These are phyloP conservation scores for Physcomitrellopsis africana DNA, from an alignment of 225 moss, liverwort and hornwort genomes.

Conservation along the genomic window DNA sequence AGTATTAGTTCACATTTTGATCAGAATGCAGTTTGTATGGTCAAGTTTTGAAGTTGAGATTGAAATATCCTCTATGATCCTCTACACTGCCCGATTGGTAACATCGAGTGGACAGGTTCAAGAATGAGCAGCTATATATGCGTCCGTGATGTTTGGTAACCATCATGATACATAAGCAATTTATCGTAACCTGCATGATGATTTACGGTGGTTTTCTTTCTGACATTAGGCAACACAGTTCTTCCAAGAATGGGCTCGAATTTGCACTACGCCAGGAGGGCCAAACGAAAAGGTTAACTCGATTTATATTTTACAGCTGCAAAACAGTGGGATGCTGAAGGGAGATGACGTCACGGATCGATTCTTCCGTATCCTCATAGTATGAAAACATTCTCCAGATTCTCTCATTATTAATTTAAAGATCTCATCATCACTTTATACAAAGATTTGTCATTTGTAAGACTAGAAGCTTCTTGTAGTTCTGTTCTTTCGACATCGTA, in stretches of 20 bases:
- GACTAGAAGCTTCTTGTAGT: conserved; percentile 14
- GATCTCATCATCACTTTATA: background rate
- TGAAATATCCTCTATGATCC: too few relatives aligned
- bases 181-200: background rate
- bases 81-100: too few relatives aligned
- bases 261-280: conserved; percentile 79
- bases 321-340: conserved; percentile 86
- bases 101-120: conserved; percentile 4
- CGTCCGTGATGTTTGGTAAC: too few relatives aligned
- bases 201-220: conserved; percentile 25
- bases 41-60: conserved; percentile 19
- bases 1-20: too few relatives aligned
- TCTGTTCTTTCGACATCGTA: conserved; percentile 12
- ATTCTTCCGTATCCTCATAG: conserved; percentile 84
- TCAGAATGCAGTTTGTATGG: too few relatives aligned
- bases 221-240: conserved; percentile 62
- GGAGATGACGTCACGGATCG: conserved; percentile 92
- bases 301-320: conserved; percentile 87
- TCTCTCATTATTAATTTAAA: conserved; percentile 12
- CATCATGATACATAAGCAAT: too few relatives aligned
- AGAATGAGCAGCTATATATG: too few relatives aligned
- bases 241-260: conserved; percentile 92
- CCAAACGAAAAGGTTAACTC: conserved; percentile 84
- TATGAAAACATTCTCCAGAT: conserved; percentile 24
- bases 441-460: background rate